Percentiles rank a stretch among this genome's conserved stretches.
phyloP scores from a whole-genome alignment of 805 yeast genomes.

The Scheffersomyces stipitis region DNA sequence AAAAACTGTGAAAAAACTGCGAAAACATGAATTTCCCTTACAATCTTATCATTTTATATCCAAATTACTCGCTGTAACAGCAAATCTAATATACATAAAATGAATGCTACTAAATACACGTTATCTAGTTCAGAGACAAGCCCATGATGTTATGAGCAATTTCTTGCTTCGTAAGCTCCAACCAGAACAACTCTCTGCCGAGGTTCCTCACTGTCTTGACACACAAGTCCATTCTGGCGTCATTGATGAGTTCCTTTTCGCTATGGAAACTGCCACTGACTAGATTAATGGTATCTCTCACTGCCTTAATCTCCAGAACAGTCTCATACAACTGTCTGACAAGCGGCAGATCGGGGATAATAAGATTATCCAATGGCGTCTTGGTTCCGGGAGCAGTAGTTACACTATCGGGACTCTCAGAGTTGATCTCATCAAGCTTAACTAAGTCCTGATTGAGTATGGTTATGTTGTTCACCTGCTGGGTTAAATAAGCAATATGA shows the following conservation, averaged over 20 bases:
- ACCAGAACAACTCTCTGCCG: constrained; percentile 43
- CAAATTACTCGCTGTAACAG: too few relatives aligned
- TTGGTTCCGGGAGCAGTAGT: constrained; percentile 9
- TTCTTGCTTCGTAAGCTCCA: constrained; percentile 34
- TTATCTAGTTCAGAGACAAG: constrained; percentile 3
- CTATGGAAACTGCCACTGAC: constrained; percentile 49
- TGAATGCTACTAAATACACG: too few relatives aligned
- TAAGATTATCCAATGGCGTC: constrained; percentile 32
- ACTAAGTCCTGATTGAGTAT: constrained; percentile 25
- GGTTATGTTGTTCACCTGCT: constrained; percentile 22
- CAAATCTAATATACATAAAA: too few relatives aligned
- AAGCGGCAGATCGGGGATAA: constrained; percentile 39
- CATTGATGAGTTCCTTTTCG: constrained; percentile 32
- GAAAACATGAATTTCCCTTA: too few relatives aligned
- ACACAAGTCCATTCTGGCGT: constrained; percentile 32
- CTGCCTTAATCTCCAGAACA: constrained; percentile 65
- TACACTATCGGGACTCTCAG: constrained; percentile 16
- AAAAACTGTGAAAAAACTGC: too few relatives aligned
- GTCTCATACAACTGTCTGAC: constrained; percentile 59
- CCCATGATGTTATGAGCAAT: constrained; percentile 24
- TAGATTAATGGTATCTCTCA: constrained; percentile 63
- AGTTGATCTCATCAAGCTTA: constrained; percentile 23
- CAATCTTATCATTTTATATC: too few relatives aligned
- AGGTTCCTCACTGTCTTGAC: constrained; percentile 35
- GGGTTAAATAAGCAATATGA: constrained; percentile 28